phyloP scores from a whole-genome alignment of 164 flowering plant species.

The Platanus orientalis region DNA sequence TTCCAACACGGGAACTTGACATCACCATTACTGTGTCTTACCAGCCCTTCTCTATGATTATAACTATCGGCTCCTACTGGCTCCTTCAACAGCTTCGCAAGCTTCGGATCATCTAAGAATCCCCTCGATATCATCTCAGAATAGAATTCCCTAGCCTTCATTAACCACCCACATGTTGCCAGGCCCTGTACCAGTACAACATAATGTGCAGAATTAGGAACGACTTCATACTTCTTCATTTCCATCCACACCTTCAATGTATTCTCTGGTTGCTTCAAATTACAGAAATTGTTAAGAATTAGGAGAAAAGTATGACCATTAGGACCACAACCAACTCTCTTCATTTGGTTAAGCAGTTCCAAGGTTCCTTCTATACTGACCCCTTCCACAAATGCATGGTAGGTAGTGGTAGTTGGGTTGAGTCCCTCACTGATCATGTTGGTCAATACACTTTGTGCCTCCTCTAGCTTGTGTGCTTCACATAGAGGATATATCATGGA shows the following conservation, averaged over 20 bases:
- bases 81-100: slow-evolving; percentile 46
- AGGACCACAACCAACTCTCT: slow-evolving; percentile 48
- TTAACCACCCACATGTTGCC: slow-evolving; percentile 41
- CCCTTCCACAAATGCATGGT: slow-evolving; percentile 58
- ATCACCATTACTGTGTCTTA: slow-evolving; percentile 9
- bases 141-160: slow-evolving; percentile 59
- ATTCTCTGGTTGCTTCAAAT: slow-evolving; percentile 47
- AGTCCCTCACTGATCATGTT: slow-evolving; percentile 51
- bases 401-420: slow-evolving; percentile 54
- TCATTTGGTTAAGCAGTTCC: slow-evolving; percentile 61
- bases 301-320: slow-evolving; percentile 48
- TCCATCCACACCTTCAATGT: slow-evolving; percentile 62
- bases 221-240: slow-evolving; percentile 46
- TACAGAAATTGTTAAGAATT: slow-evolving; percentile 45
- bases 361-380: slow-evolving; percentile 42
- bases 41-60: slow-evolving; percentile 9
- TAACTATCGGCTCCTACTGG: slow-evolving; percentile 17
- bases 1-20: slow-evolving; percentile 1
- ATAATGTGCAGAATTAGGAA: slow-evolving; percentile 50
- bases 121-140: slow-evolving; percentile 61
- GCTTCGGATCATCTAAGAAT: slow-evolving; percentile 58
- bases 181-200: slow-evolving; percentile 50
- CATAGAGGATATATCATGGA: slow-evolving; percentile 74
- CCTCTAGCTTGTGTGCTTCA: slow-evolving; percentile 51
- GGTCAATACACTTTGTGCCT: slow-evolving; percentile 52